Evolutionary conservation across 768 basidiomycete species (phyloP).

Genomic region (Lentinula raphanica): DNA sequence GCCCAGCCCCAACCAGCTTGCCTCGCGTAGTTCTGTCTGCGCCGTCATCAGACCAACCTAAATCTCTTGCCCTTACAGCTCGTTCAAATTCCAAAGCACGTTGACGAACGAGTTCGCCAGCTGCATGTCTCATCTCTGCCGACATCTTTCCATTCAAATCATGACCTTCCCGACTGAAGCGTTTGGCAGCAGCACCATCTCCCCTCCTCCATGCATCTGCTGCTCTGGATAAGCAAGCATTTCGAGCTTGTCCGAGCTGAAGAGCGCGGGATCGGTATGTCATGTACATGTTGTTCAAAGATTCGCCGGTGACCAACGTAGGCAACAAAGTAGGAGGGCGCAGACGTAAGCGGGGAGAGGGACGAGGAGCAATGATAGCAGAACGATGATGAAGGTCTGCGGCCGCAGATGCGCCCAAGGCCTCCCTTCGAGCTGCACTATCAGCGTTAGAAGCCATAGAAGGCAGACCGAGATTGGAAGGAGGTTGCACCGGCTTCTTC

Average conservation of each 20-base stretch:
- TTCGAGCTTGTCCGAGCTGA: slow-evolving; percentile 89
- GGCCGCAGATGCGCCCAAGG: slow-evolving; percentile 53
- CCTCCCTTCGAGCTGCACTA: slow-evolving; percentile 48
- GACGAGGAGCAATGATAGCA: slow-evolving; percentile 70
- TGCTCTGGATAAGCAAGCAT: slow-evolving; percentile 89
- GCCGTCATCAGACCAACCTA: slow-evolving; percentile 73
- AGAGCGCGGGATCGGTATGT: slow-evolving; percentile 81
- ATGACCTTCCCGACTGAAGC: slow-evolving; percentile 91
- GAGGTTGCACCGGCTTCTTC: slow-evolving; percentile 50
- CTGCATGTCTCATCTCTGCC: slow-evolving; percentile 79
- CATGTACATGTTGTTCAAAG: slow-evolving; percentile 81
- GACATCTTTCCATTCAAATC: slow-evolving; percentile 91
- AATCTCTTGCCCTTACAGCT: slow-evolving; percentile 66
- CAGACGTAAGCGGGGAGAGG: slow-evolving; percentile 82
- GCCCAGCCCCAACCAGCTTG: slow-evolving; percentile 67
- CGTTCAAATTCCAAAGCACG: slow-evolving; percentile 71
- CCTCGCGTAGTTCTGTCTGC: slow-evolving; percentile 74
- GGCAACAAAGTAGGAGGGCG: slow-evolving; percentile 81
- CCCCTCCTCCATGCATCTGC: slow-evolving; percentile 95
- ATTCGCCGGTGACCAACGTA: slow-evolving; percentile 80
- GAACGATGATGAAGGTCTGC: slow-evolving; percentile 61
- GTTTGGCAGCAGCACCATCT: slow-evolving; percentile 92
- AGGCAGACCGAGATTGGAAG: slow-evolving; percentile 16
- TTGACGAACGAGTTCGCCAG: slow-evolving; percentile 79
- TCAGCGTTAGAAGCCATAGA: slow-evolving; percentile 27